These are phyloP conservation scores for Eutrema yunnanense DNA, from an alignment of 345 rosid species.

Conservation along the genomic window DNA sequence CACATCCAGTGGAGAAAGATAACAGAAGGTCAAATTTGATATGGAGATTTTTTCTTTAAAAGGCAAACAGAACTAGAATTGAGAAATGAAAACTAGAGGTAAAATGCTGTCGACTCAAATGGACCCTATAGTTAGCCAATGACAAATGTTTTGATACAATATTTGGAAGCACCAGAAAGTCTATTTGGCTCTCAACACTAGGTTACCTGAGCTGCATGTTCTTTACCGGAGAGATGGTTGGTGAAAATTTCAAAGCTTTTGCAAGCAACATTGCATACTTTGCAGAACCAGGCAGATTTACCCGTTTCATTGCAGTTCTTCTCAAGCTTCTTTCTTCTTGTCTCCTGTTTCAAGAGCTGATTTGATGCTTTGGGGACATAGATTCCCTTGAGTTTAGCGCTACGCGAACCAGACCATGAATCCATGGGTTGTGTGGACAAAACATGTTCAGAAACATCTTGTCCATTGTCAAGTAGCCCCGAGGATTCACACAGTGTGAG, in stretches of 20 bases:
- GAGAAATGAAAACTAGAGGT: background rate
- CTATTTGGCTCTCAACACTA: background rate
- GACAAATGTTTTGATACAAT: background rate
- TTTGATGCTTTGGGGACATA: constrained; percentile 5
- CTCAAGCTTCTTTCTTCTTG: constrained; percentile 32
- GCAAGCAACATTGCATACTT: constrained; percentile 47
- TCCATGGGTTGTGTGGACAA: constrained; percentile 28
- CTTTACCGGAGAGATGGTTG: background rate
- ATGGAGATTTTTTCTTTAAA: background rate
- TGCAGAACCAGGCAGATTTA: constrained; percentile 37
- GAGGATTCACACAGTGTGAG: background rate
- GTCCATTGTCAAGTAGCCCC: constrained; percentile 17
- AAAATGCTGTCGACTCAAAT: background rate
- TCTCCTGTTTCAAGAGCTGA: constrained; percentile 32
- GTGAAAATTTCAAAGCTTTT: constrained; percentile 19
- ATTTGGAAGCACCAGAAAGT: background rate
- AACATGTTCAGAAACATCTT: constrained; percentile 18
- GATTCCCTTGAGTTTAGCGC: constrained; percentile 35
- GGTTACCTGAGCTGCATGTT: constrained; percentile 14
- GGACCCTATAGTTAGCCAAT: background rate
- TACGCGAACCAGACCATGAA: constrained; percentile 26
- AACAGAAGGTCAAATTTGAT: background rate
- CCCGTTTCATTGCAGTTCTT: constrained; percentile 25
- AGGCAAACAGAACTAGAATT: background rate
- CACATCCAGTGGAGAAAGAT: background rate